These are phyloP conservation scores for Phycomyces nitens DNA, from an alignment of 192 early-diverging fungal genomes.

Conservation along the genomic window DNA sequence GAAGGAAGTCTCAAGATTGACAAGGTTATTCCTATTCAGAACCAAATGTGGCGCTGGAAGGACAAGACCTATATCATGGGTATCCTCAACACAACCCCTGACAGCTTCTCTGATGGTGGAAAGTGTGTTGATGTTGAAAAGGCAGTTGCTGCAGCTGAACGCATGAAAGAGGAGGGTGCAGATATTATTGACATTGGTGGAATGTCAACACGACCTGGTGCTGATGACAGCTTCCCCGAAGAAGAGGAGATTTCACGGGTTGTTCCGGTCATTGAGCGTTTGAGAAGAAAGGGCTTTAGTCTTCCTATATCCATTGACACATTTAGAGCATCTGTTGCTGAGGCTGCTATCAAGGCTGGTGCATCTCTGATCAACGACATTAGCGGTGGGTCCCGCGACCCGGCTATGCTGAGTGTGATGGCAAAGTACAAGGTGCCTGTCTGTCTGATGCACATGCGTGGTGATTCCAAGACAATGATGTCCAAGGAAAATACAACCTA, in stretches of 20 bases:
- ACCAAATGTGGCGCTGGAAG: conserved; percentile 55
- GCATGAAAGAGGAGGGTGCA: conserved; percentile 73
- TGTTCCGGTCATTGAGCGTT: conserved; percentile 77
- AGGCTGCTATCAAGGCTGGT: conserved; percentile 82
- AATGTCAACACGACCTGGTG: conserved; percentile 86
- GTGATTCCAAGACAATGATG: conserved; percentile 84
- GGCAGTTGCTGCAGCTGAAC: conserved; percentile 64
- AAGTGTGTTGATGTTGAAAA: conserved; percentile 53
- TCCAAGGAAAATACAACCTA: conserved; percentile 72
- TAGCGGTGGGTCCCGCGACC: conserved; percentile 78
- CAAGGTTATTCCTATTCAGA: conserved; percentile 51
- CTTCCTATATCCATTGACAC: conserved; percentile 94
- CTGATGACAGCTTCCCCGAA: conserved; percentile 66
- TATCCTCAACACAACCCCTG: conserved; percentile 95
- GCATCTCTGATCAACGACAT: conserved; percentile 96
- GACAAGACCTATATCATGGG: conserved; percentile 87
- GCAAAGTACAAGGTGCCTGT: conserved; percentile 78
- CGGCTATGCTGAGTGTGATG: conserved; percentile 74
- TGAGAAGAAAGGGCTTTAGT: conserved; percentile 59
- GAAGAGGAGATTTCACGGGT: conserved; percentile 83
- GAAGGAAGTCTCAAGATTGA: conserved; percentile 42
- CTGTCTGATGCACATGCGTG: conserved; percentile 98
- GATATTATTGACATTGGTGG: conserved; percentile 97
- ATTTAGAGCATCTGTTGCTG: conserved; percentile 80
- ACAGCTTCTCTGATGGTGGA: conserved; percentile 96